Evolutionary conservation across 768 basidiomycete species (phyloP).

Genomic region (Ephemerocybe angulata): DNA sequence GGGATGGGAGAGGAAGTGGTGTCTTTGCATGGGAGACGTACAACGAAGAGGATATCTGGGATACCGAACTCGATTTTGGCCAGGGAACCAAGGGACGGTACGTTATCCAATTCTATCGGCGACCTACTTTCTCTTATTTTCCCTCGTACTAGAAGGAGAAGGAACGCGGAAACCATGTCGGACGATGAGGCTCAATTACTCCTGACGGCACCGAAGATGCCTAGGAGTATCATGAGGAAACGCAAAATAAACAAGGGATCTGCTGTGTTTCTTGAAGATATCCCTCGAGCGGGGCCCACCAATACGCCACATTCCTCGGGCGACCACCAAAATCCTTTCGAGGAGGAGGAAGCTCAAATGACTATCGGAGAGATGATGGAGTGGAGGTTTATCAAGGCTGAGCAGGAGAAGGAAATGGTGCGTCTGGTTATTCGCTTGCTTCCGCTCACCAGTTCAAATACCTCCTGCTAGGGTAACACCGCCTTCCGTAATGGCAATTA

Average conservation of each 20-base stretch:
- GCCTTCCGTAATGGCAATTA: conserved; percentile 67
- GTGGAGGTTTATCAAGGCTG: conserved; percentile 66
- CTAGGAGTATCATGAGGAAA: neutral
- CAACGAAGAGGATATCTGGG: conserved; percentile 78
- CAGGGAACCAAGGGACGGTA: conserved; percentile 12
- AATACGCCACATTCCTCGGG: conserved; percentile 1
- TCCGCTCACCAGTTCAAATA: neutral
- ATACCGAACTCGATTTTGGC: conserved; percentile 64
- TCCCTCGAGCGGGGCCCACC: neutral
- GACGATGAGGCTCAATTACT: neutral
- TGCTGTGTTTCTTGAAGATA: neutral
- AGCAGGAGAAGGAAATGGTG: conserved; percentile 69
- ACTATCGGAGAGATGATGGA: conserved; percentile 74
- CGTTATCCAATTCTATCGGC: neutral
- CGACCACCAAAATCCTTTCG: conserved; percentile 45
- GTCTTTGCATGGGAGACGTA: conserved; percentile 71
- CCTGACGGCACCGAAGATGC: neutral
- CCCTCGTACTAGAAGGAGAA: neutral
- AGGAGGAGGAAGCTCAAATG: conserved; percentile 48
- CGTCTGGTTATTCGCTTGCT: conserved; percentile 10
- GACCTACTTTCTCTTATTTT: conserved; percentile 4
- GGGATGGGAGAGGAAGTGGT: conserved; percentile 74
- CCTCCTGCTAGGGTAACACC: conserved; percentile 50
- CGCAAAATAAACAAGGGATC: neutral
- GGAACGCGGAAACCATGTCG: conserved; percentile 10